These are phyloP conservation scores for Hypholoma sublateritium DNA, from an alignment of 768 basidiomycete species.

Conservation along the genomic window DNA sequence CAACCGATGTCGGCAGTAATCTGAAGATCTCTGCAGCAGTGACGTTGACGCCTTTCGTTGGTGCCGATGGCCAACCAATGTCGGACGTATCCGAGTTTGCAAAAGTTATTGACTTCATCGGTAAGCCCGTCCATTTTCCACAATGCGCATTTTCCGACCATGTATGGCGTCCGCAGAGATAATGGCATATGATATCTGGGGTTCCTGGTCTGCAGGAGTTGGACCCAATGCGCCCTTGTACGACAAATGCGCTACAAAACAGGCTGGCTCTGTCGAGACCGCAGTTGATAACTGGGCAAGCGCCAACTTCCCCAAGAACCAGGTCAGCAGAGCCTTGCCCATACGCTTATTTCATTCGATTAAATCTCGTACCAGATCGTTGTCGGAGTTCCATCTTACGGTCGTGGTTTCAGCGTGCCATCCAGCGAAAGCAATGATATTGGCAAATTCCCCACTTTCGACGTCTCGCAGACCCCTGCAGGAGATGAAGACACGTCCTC, in stretches of 20 bases:
- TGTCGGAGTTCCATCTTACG: conserved; percentile 81
- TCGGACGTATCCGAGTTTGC: conserved; percentile 70
- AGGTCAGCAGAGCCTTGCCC: conserved; percentile 22
- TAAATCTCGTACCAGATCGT: conserved; percentile 43
- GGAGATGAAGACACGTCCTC: conserved; percentile 44
- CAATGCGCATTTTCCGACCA: background rate
- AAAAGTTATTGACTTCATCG: conserved; percentile 49
- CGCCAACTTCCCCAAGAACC: conserved; percentile 69
- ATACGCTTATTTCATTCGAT: background rate
- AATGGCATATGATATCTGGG: conserved; percentile 63
- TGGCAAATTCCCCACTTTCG: conserved; percentile 35
- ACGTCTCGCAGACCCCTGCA: conserved; percentile 40
- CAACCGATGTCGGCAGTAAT: conserved; percentile 42
- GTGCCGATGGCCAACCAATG: conserved; percentile 55
- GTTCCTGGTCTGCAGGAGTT: conserved; percentile 48
- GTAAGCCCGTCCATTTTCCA: conserved; percentile 14
- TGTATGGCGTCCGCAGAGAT: conserved; percentile 33
- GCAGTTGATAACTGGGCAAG: conserved; percentile 70
- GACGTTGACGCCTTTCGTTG: conserved; percentile 34
- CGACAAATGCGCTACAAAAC: conserved; percentile 60
- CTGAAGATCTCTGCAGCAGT: conserved; percentile 55
- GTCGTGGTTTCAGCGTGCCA: conserved; percentile 64
- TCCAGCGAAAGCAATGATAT: conserved; percentile 33
- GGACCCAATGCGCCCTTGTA: conserved; percentile 86
- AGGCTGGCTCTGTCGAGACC: conserved; percentile 66